Percentiles rank a stretch among this genome's conserved stretches.
Conservation (phyloP, 306 rosid genomes). For the Phaseolus lunatus region DNA sequence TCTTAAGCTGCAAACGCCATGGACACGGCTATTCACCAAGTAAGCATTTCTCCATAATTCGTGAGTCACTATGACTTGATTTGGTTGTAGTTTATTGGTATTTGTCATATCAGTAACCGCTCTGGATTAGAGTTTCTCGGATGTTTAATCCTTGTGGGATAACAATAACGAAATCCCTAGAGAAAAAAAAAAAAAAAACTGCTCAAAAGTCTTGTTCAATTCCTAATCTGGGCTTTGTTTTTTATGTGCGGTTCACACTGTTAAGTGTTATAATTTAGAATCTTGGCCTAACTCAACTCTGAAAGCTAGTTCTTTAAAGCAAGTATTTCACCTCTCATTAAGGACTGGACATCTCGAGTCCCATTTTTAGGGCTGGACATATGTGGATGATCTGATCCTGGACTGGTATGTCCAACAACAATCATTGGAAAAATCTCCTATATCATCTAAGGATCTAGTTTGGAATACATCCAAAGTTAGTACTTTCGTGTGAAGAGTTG, state of each 20-base stretch:
- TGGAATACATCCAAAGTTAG: not conserved
- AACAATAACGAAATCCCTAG: not conserved
- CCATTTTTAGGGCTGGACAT: not conserved
- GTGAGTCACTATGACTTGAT: not conserved
- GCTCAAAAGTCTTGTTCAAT: not conserved
- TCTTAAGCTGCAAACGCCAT: constrained; percentile 74
- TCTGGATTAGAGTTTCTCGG: not conserved
- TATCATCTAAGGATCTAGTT: not conserved
- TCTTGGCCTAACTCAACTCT: not conserved
- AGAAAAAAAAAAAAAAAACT: not conserved
- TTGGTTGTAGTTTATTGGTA: not conserved
- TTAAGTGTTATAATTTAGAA: not conserved
- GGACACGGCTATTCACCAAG: constrained; percentile 94
- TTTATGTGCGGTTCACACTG: not conserved
- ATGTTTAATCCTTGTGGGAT: not conserved
- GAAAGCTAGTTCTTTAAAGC: not conserved
- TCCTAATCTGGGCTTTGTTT: not conserved
- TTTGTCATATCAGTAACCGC: not conserved
- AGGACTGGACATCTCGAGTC: too few relatives aligned
- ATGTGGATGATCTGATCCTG: not conserved
- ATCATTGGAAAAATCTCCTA: not conserved
- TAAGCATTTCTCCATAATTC: constrained; percentile 2
- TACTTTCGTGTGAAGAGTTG: not conserved
- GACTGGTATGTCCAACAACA: not conserved
- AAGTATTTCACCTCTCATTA: not conserved